Evolutionary conservation across 768 basidiomycete species (phyloP).

Genomic region (Kwoniella botswanensis): DNA sequence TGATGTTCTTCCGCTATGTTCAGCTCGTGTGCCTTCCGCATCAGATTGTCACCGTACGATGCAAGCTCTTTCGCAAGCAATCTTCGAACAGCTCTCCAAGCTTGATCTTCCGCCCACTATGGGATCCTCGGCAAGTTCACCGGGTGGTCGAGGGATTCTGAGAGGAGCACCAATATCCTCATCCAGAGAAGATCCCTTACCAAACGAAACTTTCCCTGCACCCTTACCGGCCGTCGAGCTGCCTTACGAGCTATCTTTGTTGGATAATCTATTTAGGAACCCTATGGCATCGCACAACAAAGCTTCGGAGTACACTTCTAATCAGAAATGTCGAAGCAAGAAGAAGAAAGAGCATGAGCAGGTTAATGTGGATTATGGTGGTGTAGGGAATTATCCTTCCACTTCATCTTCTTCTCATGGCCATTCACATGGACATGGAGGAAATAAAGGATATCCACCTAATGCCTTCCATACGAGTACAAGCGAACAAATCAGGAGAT

Average conservation of each 20-base stretch:
- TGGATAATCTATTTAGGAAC: conserved; percentile 58
- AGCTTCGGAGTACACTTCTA: conserved; percentile 55
- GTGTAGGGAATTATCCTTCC: background rate
- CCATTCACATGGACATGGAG: background rate
- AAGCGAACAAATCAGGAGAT: background rate
- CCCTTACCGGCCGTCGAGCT: conserved; percentile 51
- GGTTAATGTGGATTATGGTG: conserved; percentile 20
- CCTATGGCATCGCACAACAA: conserved; percentile 56
- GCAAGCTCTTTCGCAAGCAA: conserved; percentile 39
- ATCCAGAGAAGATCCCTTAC: conserved; percentile 51
- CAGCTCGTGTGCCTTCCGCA: conserved; percentile 46
- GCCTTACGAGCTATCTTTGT: conserved; percentile 56
- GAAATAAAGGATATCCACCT: conserved; percentile 30
- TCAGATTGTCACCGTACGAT: conserved; percentile 45
- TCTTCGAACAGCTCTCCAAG: conserved; percentile 38
- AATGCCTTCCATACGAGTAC: conserved; percentile 18
- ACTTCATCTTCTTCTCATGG: background rate
- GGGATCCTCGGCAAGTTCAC: conserved; percentile 18
- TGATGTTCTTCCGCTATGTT: too few species aligned
- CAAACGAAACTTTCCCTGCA: conserved; percentile 48
- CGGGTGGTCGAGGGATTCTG: conserved; percentile 24
- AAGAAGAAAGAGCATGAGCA: conserved; percentile 14
- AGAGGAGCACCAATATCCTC: conserved; percentile 50
- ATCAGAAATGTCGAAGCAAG: conserved; percentile 29
- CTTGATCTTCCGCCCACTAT: conserved; percentile 23